phyloP scores from a whole-genome alignment of 371 early-diverging fungal species.

The Apophysomyces variabilis region DNA sequence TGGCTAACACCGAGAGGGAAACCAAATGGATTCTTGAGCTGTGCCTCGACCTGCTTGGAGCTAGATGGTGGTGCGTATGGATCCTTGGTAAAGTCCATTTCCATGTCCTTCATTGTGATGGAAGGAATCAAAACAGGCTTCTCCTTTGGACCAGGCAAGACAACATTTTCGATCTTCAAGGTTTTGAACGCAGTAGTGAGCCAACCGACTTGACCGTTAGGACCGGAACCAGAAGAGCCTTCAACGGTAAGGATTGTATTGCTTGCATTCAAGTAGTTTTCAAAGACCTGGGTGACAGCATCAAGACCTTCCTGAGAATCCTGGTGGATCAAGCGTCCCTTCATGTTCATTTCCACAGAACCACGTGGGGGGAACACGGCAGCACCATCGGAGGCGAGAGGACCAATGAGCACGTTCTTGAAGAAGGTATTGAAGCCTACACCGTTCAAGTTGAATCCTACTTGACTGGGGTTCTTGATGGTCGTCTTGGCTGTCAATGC shows the following conservation, averaged over 20 bases:
- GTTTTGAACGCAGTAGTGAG: slow-evolving; percentile 59
- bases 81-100: slow-evolving; percentile 56
- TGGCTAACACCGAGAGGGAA: slow-evolving; percentile 59
- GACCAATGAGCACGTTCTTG: slow-evolving; percentile 35
- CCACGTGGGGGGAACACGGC: slow-evolving; percentile 44
- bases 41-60: slow-evolving; percentile 51
- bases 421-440: slow-evolving; percentile 44
- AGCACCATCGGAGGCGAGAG: slow-evolving; percentile 40
- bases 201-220: slow-evolving; percentile 61
- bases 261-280: slow-evolving; percentile 54
- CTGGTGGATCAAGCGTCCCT: slow-evolving; percentile 60
- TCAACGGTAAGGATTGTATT: slow-evolving; percentile 52
- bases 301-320: slow-evolving; percentile 48
- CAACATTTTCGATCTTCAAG: slow-evolving; percentile 53
- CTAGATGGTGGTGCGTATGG: slow-evolving; percentile 53
- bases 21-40: slow-evolving; percentile 60
- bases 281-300: slow-evolving; percentile 59
- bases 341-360: slow-evolving; percentile 41
- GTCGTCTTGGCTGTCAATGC: slow-evolving; percentile 53
- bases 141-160: slow-evolving; percentile 34
- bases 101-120: slow-evolving; percentile 50
- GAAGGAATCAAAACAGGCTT: slow-evolving; percentile 25
- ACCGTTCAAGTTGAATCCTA: slow-evolving; percentile 53
- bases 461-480: slow-evolving; percentile 58
- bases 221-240: slow-evolving; percentile 58